A percentile compares a stretch with the other conserved stretches of the same genome.
Evolutionary conservation across 1,284 basidiomycete species (phyloP).

Genomic region (Hypsizygus ulmarius): DNA sequence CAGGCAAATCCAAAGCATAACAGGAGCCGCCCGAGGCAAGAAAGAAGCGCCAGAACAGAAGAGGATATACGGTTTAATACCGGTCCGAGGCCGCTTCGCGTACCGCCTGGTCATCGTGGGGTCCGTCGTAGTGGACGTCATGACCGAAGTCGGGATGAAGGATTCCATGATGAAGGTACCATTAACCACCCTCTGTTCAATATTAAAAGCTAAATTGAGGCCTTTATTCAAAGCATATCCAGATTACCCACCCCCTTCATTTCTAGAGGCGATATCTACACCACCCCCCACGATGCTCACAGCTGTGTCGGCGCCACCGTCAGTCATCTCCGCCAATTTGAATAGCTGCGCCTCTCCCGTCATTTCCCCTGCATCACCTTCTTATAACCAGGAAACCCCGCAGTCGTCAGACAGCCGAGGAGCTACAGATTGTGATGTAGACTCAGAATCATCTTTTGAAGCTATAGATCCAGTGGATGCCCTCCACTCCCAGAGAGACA

Average conservation of each 20-base stretch:
- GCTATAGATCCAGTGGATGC: conserved; percentile 31
- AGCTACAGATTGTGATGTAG: conserved; percentile 23
- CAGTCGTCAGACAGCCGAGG: conserved; percentile 4
- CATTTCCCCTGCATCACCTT: background rate
- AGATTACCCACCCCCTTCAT: conserved; percentile 58
- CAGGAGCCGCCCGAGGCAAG: conserved; percentile 30
- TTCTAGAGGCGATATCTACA: conserved; percentile 50
- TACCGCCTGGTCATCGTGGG: conserved; percentile 19
- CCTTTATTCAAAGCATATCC: conserved; percentile 36
- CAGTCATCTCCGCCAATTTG: background rate
- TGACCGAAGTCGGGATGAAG: conserved; percentile 24
- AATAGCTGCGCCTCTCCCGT: conserved; percentile 8
- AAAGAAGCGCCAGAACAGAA: conserved; percentile 28
- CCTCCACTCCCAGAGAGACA: conserved; percentile 10
- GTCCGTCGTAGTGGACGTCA: conserved; percentile 21
- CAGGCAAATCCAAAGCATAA: conserved; percentile 41
- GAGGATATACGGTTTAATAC: conserved; percentile 37
- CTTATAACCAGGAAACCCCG: conserved; percentile 1
- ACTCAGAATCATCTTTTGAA: conserved; percentile 37
- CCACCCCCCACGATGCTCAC: conserved; percentile 30
- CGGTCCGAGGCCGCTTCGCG: conserved; percentile 30
- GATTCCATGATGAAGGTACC: conserved; percentile 23
- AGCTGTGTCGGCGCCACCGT: conserved; percentile 16
- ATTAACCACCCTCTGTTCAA: background rate
- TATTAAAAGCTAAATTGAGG: conserved; percentile 3